These are phyloP conservation scores for Sphagnum tenellum DNA, from an alignment of 225 moss, liverwort and hornwort genomes.

Conservation along the genomic window DNA sequence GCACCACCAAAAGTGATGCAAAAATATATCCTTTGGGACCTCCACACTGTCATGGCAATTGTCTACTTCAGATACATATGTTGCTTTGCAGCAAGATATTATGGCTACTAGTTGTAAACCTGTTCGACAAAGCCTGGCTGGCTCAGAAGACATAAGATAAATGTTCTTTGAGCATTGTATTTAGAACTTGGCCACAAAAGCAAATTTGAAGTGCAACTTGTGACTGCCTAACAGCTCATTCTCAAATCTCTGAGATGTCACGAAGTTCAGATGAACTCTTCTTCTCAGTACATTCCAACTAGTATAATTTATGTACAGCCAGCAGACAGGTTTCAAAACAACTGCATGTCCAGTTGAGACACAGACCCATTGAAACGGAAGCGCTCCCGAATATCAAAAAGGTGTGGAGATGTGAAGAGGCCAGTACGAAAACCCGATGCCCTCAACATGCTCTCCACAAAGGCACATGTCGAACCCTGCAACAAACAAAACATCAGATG, in stretches of 20 bases:
- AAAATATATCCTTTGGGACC: conserved; percentile 60
- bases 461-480: conserved; percentile 99
- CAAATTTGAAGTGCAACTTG: too few species aligned
- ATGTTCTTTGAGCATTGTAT: too few species aligned
- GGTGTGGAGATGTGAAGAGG: conserved; percentile 95
- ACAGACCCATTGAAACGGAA: conserved; percentile 93
- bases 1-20: conserved; percentile 86
- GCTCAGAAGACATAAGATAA: too few species aligned
- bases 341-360: not conserved
- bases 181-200: too few species aligned
- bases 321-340: not conserved
- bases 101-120: too few species aligned
- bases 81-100: too few species aligned
- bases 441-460: conserved; percentile 76
- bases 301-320: not conserved
- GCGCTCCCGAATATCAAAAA: conserved; percentile 82
- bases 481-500: conserved; percentile 2
- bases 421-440: conserved; percentile 84
- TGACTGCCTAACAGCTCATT: too few species aligned
- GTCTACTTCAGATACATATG: too few species aligned
- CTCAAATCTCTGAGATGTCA: too few species aligned
- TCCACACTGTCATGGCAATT: conserved; percentile 25
- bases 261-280: too few species aligned
- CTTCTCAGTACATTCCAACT: not conserved
- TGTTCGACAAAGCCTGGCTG: too few species aligned